Conservation (phyloP, 148 eudicot species). For the Spergularia marina region DNA sequence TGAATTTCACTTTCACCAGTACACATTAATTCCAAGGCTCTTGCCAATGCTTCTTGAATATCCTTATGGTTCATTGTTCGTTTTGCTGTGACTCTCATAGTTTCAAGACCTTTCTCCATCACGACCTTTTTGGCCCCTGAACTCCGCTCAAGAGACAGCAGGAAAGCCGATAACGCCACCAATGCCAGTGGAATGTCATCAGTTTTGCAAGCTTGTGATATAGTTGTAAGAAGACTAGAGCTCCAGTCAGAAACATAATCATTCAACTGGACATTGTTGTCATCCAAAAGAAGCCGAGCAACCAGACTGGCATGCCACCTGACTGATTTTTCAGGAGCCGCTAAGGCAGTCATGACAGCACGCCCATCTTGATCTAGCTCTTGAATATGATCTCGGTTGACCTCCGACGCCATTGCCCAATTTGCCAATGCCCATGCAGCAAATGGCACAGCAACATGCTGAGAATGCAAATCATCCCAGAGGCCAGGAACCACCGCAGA, state of each 20-base stretch:
- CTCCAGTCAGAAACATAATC: conserved; percentile 88
- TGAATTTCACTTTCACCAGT: conserved; percentile 54
- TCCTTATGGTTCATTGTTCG: conserved; percentile 55
- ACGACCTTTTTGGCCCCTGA: conserved; percentile 61
- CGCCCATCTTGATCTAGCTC: conserved; percentile 89
- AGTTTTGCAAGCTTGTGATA: conserved; percentile 82
- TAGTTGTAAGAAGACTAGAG: conserved; percentile 77
- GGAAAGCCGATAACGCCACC: conserved; percentile 82
- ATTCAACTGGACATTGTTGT: conserved; percentile 57
- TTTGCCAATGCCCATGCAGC: conserved; percentile 98
- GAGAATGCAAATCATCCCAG: conserved; percentile 98
- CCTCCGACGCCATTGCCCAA: conserved; percentile 95
- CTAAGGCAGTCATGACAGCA: conserved; percentile 84
- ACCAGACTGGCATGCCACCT: conserved; percentile 99
- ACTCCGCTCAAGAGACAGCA: conserved; percentile 80
- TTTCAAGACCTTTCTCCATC: conserved; percentile 77
- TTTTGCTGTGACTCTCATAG: conserved; percentile 85
- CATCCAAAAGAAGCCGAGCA: conserved; percentile 82
- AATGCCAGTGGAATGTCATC: conserved; percentile 76
- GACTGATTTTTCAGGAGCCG: conserved; percentile 94
- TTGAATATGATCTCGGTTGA: conserved; percentile 77
- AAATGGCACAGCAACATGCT: conserved; percentile 96
- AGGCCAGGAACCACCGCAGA: conserved; percentile 94
- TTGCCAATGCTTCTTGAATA: conserved; percentile 87
- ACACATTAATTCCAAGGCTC: conserved; percentile 72